A percentile compares a stretch with the other conserved stretches of the same genome.
phyloP scores from a whole-genome alignment of 169 alveolate species.

The Perkinsus olseni region DNA sequence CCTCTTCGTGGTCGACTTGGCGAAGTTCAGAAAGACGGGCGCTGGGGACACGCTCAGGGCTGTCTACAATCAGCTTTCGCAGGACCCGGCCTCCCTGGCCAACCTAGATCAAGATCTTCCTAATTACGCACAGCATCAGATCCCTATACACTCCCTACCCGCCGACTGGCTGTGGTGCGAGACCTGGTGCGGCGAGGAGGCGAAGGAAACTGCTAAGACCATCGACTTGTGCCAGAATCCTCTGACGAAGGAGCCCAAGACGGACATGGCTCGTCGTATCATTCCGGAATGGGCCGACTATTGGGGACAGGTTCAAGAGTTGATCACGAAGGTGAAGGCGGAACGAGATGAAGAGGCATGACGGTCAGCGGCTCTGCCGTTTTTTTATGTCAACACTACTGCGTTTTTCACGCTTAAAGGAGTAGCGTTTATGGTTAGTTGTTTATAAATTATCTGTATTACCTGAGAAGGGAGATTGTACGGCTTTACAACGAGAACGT shows the following conservation, averaged over 20 bases:
- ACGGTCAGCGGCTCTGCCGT: no score
- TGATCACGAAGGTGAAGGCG: background rate
- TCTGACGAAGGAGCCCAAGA: slow-evolving; percentile 44
- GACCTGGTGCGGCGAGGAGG: slow-evolving; percentile 50
- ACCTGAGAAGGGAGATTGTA: no score
- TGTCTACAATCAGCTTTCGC: slow-evolving; percentile 23
- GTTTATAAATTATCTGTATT: no score
- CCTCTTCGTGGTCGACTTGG: slow-evolving; percentile 47
- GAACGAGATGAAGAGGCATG: background rate
- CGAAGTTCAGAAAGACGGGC: slow-evolving; percentile 20
- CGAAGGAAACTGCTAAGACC: slow-evolving; percentile 39
- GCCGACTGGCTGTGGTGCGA: slow-evolving; percentile 65
- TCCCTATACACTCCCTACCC: slow-evolving; percentile 43
- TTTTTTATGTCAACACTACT: background rate
- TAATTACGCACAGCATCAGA: slow-evolving; percentile 40
- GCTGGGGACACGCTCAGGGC: slow-evolving; percentile 29
- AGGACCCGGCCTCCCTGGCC: slow-evolving; percentile 45
- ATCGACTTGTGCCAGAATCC: slow-evolving; percentile 62
- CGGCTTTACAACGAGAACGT: no score
- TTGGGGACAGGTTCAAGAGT: background rate
- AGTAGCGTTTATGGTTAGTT: no score
- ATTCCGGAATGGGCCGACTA: slow-evolving; percentile 31
- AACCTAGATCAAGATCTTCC: slow-evolving; percentile 63
- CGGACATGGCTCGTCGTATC: slow-evolving; percentile 30
- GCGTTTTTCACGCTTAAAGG: background rate